phyloP scores from a whole-genome alignment of 495 filamentous ascomycete genomes.

The Talaromyces stipitatus region DNA sequence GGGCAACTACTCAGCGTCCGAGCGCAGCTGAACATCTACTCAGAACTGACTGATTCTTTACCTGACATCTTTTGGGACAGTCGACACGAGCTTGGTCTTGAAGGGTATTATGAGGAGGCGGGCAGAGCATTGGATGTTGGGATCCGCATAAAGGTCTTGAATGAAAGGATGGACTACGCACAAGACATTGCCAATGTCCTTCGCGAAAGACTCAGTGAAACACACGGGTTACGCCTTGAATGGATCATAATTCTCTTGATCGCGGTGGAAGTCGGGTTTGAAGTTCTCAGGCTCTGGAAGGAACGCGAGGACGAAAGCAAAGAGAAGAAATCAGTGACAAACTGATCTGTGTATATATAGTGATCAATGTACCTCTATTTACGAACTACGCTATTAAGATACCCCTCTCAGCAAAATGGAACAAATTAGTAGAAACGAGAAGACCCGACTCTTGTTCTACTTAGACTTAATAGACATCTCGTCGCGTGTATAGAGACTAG shows the following conservation, averaged over 20 bases:
- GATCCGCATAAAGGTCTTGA: conserved; percentile 84
- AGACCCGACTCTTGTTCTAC: background rate
- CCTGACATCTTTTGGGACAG: conserved; percentile 98
- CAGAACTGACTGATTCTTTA: conserved; percentile 88
- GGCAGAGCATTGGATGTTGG: conserved; percentile 85
- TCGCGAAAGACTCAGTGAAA: conserved; percentile 82
- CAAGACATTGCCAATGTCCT: conserved; percentile 90
- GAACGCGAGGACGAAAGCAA: conserved; percentile 42
- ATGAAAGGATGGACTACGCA: conserved; percentile 97
- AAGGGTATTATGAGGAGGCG: conserved; percentile 91
- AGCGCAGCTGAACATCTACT: conserved; percentile 92
- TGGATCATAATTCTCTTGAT: conserved; percentile 97
- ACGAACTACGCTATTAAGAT: conserved; percentile 8
- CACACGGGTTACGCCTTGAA: conserved; percentile 78
- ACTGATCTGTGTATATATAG: background rate
- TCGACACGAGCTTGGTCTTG: conserved; percentile 74
- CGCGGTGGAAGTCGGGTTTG: conserved; percentile 77
- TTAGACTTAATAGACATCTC: background rate
- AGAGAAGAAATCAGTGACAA: conserved; percentile 22
- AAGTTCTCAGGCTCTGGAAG: conserved; percentile 53
- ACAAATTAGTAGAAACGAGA: background rate
- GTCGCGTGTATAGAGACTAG: too few species aligned
- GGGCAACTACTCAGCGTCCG: conserved; percentile 86
- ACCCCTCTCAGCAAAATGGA: conserved; percentile 8
- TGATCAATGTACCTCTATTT: conserved; percentile 2